Percentiles rank a stretch among this genome's conserved stretches.
These are phyloP conservation scores for Syzygium oleosum DNA, from an alignment of 345 rosid species.

Conservation along the genomic window DNA sequence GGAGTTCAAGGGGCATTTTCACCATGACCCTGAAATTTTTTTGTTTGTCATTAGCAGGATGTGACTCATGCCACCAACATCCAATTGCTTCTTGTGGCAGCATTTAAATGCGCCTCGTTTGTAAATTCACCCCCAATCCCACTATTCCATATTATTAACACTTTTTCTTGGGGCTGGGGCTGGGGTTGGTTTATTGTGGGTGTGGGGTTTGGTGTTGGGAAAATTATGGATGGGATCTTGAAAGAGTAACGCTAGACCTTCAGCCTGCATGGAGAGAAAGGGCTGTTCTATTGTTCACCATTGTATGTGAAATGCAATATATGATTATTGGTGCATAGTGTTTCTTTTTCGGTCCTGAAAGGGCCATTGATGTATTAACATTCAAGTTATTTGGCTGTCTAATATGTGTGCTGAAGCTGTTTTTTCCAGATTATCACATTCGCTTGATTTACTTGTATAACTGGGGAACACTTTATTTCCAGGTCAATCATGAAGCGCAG, in stretches of 20 bases:
- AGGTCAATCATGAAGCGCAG: conserved; percentile 62
- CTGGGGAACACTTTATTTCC: conserved; percentile 1
- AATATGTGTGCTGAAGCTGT: not conserved
- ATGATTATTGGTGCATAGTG: not conserved
- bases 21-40: not conserved
- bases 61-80: not conserved
- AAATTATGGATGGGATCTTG: not conserved
- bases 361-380: not conserved
- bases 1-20: not conserved
- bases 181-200: not conserved
- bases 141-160: not conserved
- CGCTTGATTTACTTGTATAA: not conserved
- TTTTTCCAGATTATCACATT: not conserved
- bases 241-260: not conserved
- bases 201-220: not conserved
- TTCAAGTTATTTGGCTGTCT: not conserved
- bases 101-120: not conserved
- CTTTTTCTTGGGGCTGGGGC: not conserved
- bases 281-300: not conserved
- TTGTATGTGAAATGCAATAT: too few species aligned
- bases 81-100: not conserved
- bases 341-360: not conserved
- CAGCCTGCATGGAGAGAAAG: not conserved
- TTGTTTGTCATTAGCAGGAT: not conserved
- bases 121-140: not conserved